phyloP scores from a whole-genome alignment of 2,329 filamentous ascomycete genomes.

The Domatiomyces catenatus region DNA sequence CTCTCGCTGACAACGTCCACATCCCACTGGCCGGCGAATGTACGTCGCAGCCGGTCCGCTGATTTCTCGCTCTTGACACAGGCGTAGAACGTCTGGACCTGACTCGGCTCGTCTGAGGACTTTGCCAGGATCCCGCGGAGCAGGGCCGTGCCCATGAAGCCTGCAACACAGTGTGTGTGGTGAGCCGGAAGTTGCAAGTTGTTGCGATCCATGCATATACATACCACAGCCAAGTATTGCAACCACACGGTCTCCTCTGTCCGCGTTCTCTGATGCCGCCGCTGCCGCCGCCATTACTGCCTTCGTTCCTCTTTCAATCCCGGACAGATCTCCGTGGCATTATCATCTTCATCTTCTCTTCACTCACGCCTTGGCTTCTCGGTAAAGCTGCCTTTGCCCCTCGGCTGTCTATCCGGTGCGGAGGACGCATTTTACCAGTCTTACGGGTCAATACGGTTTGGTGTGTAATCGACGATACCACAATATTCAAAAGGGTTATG shows the following conservation, averaged over 20 bases:
- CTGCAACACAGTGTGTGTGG: neutral
- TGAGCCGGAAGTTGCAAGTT: neutral
- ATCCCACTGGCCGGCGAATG: constrained; percentile 22
- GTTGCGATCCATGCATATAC: neutral
- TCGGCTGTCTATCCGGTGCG: neutral
- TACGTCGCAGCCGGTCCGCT: constrained; percentile 20
- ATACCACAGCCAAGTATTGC: neutral
- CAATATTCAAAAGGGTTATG: too few relatives aligned
- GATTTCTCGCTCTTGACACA: constrained; percentile 29
- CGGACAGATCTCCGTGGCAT: neutral
- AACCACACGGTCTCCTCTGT: neutral
- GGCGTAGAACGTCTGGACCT: constrained; percentile 14
- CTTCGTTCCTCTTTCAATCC: neutral
- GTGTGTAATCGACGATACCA: too few relatives aligned
- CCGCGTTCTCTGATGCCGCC: neutral
- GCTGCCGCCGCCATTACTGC: too few relatives aligned
- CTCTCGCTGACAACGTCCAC: constrained; percentile 22
- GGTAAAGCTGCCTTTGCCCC: neutral
- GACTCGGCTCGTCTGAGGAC: neutral
- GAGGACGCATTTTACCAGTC: too few relatives aligned
- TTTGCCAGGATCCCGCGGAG: neutral
- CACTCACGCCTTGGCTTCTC: neutral
- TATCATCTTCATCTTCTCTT: neutral
- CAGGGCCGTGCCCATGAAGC: neutral
- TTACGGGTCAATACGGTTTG: too few relatives aligned